Evolutionary conservation across 306 rosid genomes (phyloP).

Genomic region (Quercus aquifolioides): DNA sequence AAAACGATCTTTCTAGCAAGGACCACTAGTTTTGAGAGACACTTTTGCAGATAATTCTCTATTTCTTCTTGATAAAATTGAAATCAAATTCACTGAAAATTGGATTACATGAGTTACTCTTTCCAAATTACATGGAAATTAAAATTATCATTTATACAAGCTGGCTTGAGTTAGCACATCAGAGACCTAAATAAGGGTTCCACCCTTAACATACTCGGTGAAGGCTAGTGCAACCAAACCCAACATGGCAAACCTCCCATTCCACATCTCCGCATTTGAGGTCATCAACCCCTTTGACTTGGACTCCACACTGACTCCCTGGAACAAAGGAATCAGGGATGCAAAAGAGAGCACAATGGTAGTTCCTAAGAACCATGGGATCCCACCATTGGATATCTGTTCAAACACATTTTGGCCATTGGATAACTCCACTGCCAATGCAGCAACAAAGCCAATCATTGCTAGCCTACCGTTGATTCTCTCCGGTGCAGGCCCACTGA

Average conservation of each 20-base stretch:
- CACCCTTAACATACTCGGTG: slow-evolving; percentile 67
- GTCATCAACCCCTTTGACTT: slow-evolving; percentile 56
- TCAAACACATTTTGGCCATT: slow-evolving; percentile 62
- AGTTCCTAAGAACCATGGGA: slow-evolving; percentile 61
- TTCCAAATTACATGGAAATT: no score
- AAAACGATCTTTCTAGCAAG: no score
- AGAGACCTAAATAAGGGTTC: slow-evolving; percentile 44
- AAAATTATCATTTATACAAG: no score
- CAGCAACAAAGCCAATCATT: slow-evolving; percentile 80
- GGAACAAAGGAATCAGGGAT: slow-evolving; percentile 60
- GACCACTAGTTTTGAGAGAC: no score
- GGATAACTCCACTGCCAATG: slow-evolving; percentile 62
- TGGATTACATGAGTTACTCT: no score
- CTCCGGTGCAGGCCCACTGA: slow-evolving; percentile 90
- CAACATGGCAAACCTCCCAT: slow-evolving; percentile 84
- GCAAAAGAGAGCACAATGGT: slow-evolving; percentile 56
- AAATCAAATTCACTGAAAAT: no score
- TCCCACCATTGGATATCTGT: slow-evolving; percentile 66
- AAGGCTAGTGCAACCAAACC: slow-evolving; percentile 77
- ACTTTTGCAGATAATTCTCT: no score
- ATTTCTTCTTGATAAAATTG: no score
- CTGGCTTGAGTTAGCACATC: not conserved
- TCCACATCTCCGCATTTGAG: slow-evolving; percentile 75
- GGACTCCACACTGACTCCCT: slow-evolving; percentile 70
- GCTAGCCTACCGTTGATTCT: slow-evolving; percentile 90